Base-by-base conservation (phyloP, 2,329 filamentous ascomycete species). In the Lachnum nothofagi region DNA sequence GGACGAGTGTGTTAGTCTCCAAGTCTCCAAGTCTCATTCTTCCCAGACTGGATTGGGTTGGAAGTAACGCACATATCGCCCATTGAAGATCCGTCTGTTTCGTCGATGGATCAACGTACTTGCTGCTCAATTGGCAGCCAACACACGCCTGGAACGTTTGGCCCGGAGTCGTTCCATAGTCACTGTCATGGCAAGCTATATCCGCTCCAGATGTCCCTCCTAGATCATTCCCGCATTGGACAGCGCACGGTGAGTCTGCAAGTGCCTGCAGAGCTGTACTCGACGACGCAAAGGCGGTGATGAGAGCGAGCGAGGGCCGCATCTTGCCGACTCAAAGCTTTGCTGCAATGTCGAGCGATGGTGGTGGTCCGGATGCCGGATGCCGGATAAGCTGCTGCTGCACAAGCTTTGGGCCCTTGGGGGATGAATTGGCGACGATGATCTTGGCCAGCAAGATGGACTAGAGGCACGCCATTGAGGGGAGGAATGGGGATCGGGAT, bases 81-180 rank as follows among this genome's bases (percentile, higher is more conserved):
- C 70, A 74, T 54, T 79, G 69, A 9, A 76, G 65, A 56, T 85
- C 80, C 1, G 78, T 75, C 48, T 73, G 56, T 12, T 70, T 70
- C 16, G 67, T 61, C 5, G 58, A 45, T 5, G 60, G 65, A 53
- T 65, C 62, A 1, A 65, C 58, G 56, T 73, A 80, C 4, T 66
- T 63, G 63, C 80, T 83, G 1, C 59, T 62, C 14, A 65, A 44
- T 47, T 63, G 56, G 39, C 62, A 65, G n/a, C 47, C 43, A 14
- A 64, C 37, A 42, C 62, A 65, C 14, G 20, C 48, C 19, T 55
- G 34, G 37, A 59, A 65, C 5, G 50, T 53, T 5, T 46, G 41
- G 12, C 60, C 60, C 3, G 46, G 47, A 10, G 46, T 23, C 2
- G 46, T 39, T 1, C 37, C 33, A 45, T 57, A 62, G 24, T 33